Evolutionary conservation across 2,329 filamentous ascomycete species (phyloP).

Genomic region (Pyrenochaeta sp.): DNA sequence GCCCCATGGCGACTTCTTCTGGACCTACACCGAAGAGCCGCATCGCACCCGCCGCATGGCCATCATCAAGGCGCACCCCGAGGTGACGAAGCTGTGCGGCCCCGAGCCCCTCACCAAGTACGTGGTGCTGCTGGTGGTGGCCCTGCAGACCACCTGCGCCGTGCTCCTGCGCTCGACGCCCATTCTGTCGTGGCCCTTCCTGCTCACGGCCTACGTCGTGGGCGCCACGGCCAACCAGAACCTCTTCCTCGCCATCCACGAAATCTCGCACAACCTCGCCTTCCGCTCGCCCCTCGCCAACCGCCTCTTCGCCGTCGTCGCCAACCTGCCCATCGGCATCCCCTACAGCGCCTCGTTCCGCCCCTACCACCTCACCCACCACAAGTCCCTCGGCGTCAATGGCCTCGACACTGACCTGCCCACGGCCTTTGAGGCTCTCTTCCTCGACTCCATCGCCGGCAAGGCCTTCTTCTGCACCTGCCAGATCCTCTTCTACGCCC

Average conservation of each 20-base stretch:
- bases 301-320: conserved; percentile 86
- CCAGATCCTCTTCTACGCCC: conserved; percentile 98
- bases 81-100: conserved; percentile 97
- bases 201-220: conserved; percentile 86
- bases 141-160: conserved; percentile 79
- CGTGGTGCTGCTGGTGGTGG: conserved; percentile 82
- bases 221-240: conserved; percentile 98
- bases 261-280: conserved; percentile 97
- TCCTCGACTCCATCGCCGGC: conserved; percentile 92
- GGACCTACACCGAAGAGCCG: conserved; percentile 98
- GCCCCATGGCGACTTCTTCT: conserved; percentile 77
- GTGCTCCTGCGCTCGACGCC: conserved; percentile 78
- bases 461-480: conserved; percentile 99
- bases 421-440: conserved; percentile 86
- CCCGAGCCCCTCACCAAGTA: conserved; percentile 96
- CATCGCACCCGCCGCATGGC: conserved; percentile 88
- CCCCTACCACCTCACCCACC: conserved; percentile 97
- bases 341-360: conserved; percentile 97
- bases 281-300: conserved; percentile 84
- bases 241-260: conserved; percentile 96
- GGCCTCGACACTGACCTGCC: conserved; percentile 96
- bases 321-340: conserved; percentile 93
- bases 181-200: conserved; percentile 84
- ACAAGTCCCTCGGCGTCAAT: conserved; percentile 97
- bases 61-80: conserved; percentile 97